A percentile compares a stretch with the other conserved stretches of the same genome.
These are phyloP conservation scores for Halophytophthora batemanensis DNA, from an alignment of 352 stramenopile genomes.

Conservation along the genomic window DNA sequence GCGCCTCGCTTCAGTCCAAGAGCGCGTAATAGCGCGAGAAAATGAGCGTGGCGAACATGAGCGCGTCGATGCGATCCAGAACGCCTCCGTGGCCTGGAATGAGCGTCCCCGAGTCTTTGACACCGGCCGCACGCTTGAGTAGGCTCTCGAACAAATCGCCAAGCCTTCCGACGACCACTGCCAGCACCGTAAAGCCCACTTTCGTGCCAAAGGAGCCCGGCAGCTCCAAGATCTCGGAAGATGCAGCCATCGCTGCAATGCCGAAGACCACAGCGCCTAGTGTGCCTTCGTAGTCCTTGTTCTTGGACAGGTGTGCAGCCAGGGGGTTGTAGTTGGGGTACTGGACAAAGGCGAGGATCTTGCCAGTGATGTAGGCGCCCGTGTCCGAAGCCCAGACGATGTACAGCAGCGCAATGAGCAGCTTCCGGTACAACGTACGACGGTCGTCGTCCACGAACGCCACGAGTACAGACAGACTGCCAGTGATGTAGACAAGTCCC, in stretches of 20 bases:
- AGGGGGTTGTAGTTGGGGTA: conserved; percentile 81
- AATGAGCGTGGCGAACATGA: conserved; percentile 87
- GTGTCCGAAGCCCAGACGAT: conserved; percentile 88
- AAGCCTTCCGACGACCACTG: conserved; percentile 91
- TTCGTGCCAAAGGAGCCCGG: conserved; percentile 74
- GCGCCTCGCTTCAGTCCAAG: conserved; percentile 12
- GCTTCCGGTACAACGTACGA: conserved; percentile 45
- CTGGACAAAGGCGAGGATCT: conserved; percentile 78
- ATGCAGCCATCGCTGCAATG: conserved; percentile 81
- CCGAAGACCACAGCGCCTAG: conserved; percentile 82
- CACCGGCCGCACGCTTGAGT: conserved; percentile 91
- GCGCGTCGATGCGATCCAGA: conserved; percentile 93
- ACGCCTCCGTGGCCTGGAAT: conserved; percentile 95
- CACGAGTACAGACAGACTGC: conserved; percentile 48
- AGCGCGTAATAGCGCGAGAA: conserved; percentile 58
- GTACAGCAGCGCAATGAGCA: conserved; percentile 65
- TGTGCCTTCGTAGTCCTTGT: conserved; percentile 96
- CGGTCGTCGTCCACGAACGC: conserved; percentile 63
- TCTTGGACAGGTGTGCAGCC: conserved; percentile 90
- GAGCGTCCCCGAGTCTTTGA: conserved; percentile 94
- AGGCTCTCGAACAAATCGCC: conserved; percentile 96
- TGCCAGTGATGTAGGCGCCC: conserved; percentile 92
- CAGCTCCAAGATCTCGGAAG: conserved; percentile 57
- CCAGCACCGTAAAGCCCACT: conserved; percentile 80
- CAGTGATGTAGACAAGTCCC: conserved; percentile 62